phyloP scores from a whole-genome alignment of 2,329 filamentous ascomycete genomes.

The Plectosphaerella plurivora region DNA sequence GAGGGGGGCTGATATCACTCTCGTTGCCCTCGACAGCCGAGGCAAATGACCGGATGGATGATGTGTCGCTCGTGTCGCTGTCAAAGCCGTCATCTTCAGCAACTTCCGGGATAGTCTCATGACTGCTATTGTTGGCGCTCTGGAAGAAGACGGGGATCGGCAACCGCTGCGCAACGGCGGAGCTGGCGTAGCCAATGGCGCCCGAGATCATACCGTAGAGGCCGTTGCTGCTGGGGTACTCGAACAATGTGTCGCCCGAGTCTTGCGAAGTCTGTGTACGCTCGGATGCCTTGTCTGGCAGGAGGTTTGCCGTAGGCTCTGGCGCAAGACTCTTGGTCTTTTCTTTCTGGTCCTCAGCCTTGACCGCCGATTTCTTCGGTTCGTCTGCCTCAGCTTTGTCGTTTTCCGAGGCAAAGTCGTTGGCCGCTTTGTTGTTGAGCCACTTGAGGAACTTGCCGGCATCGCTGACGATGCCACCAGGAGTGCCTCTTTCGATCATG shows the following conservation, averaged over 20 bases:
- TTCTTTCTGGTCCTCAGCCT: slow-evolving; percentile 23
- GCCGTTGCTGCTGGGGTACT: slow-evolving; percentile 35
- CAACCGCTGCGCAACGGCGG: slow-evolving; percentile 35
- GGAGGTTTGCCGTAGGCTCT: slow-evolving; percentile 27
- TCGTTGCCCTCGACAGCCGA: slow-evolving; percentile 39
- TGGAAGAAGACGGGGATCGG: slow-evolving; percentile 23
- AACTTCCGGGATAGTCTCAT: slow-evolving; percentile 22
- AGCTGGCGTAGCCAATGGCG: slow-evolving; percentile 46
- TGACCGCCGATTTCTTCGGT: slow-evolving; percentile 16
- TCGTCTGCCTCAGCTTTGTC: slow-evolving; percentile 8
- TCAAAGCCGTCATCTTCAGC: slow-evolving; percentile 20
- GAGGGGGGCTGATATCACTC: slow-evolving; percentile 14
- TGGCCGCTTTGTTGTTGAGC: slow-evolving; percentile 41
- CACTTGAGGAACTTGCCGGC: slow-evolving; percentile 79
- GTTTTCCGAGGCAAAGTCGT: slow-evolving; percentile 22
- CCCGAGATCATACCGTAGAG: slow-evolving; percentile 53
- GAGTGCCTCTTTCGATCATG: slow-evolving; percentile 87
- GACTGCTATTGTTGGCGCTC: slow-evolving; percentile 14
- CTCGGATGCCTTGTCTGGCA: slow-evolving; percentile 11
- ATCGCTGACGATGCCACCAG: slow-evolving; percentile 73
- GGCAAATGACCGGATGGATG: slow-evolving; percentile 43
- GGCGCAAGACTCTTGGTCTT: slow-evolving; percentile 17
- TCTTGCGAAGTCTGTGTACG: background rate
- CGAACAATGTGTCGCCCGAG: slow-evolving; percentile 5
- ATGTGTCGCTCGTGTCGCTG: slow-evolving; percentile 32